Percentiles rank a stretch among this genome's conserved stretches.
Evolutionary conservation across 305 asterid species (phyloP).

Genomic region (Fraxinus xanthoxyloides): DNA sequence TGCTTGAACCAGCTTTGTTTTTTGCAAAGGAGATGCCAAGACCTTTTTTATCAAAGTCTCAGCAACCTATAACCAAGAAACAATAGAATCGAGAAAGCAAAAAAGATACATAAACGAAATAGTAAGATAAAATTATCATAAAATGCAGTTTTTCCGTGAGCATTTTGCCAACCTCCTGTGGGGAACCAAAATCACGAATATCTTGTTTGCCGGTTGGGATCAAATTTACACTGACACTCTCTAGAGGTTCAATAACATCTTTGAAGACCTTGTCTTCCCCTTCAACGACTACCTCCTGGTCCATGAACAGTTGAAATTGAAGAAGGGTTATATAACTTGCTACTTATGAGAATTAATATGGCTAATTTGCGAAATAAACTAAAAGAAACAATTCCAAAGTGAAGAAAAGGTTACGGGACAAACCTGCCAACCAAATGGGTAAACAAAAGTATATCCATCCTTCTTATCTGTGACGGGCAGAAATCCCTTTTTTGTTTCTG

Average conservation of each 20-base stretch:
- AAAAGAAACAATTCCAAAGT: conserved; percentile 4
- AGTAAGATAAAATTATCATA: background rate
- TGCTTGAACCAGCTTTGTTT: conserved; percentile 78
- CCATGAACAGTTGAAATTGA: conserved; percentile 20
- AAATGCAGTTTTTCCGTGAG: background rate
- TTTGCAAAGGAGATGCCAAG: conserved; percentile 77
- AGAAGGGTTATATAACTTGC: background rate
- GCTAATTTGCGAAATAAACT: background rate
- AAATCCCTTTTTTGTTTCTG: conserved; percentile 87
- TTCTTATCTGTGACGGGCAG: conserved; percentile 69
- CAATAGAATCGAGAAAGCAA: conserved; percentile 1
- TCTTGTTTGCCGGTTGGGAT: conserved; percentile 75
- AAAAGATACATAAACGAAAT: background rate
- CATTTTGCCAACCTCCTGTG: conserved; percentile 60
- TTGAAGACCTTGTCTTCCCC: conserved; percentile 96
- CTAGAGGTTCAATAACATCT: conserved; percentile 94
- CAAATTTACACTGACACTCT: conserved; percentile 77
- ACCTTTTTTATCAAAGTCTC: conserved; percentile 68
- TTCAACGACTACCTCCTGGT: conserved; percentile 79
- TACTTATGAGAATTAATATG: background rate
- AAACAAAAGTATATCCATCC: conserved; percentile 76
- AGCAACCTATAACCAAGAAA: conserved; percentile 57
- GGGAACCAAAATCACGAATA: conserved; percentile 85
- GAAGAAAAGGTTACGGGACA: conserved; percentile 1
- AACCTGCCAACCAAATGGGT: conserved; percentile 98